A percentile compares a stretch with the other conserved stretches of the same genome.
Evolutionary conservation across 805 yeast genomes (phyloP).

Genomic region (Hyphopichia homilentoma): DNA sequence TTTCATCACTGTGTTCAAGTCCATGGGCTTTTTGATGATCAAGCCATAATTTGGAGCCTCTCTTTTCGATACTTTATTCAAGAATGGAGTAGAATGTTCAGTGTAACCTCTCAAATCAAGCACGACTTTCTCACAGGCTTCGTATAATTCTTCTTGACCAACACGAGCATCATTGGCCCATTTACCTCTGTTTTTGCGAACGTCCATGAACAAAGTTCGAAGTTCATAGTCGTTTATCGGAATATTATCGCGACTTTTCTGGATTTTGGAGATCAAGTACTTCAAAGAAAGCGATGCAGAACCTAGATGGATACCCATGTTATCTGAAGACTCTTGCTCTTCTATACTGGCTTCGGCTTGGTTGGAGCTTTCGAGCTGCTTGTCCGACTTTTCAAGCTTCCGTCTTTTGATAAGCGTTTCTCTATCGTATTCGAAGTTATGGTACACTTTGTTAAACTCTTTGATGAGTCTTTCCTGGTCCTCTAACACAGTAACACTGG

Average conservation of each 20-base stretch:
- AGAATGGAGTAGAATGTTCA: constrained; percentile 93
- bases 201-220: constrained; percentile 83
- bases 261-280: constrained; percentile 75
- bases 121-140: constrained; percentile 95
- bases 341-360: constrained; percentile 5
- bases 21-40: constrained; percentile 93
- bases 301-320: constrained; percentile 33
- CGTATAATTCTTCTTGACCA: constrained; percentile 97
- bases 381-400: constrained; percentile 76
- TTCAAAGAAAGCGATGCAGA: constrained; percentile 50
- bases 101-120: constrained; percentile 86
- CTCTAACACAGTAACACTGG: constrained; percentile 18
- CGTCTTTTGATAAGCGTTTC: constrained; percentile 74
- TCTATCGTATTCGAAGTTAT: constrained; percentile 69
- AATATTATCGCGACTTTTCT: constrained; percentile 71
- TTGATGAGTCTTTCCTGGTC: constrained; percentile 48
- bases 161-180: constrained; percentile 96
- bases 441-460: constrained; percentile 70
- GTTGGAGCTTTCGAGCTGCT: constrained; percentile 47
- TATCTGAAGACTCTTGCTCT: constrained; percentile 13
- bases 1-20: constrained; percentile 87
- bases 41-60: constrained; percentile 97
- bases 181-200: constrained; percentile 89
- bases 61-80: constrained; percentile 93
- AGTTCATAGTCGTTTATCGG: constrained; percentile 77